These are phyloP conservation scores for Tirmania nivea DNA, from an alignment of 495 filamentous ascomycete genomes.

Conservation along the genomic window DNA sequence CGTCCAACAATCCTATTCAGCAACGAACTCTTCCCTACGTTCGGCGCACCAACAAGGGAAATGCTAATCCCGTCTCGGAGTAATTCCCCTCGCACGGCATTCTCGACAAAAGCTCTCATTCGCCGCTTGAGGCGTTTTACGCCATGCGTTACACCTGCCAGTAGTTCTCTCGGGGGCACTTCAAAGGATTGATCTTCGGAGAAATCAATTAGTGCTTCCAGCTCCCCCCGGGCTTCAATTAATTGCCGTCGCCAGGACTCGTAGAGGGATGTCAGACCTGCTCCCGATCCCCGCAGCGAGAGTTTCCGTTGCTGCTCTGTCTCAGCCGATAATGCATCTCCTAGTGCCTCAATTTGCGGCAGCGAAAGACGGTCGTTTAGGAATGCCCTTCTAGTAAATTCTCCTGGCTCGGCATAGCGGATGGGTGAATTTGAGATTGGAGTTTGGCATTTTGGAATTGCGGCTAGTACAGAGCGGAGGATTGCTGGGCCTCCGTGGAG, in stretches of 20 bases:
- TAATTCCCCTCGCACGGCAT: conserved; percentile 65
- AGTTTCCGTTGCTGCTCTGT: conserved; percentile 85
- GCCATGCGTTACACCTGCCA: conserved; percentile 41
- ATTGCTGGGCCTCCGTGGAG: conserved; percentile 83
- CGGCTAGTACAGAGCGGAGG: conserved; percentile 59
- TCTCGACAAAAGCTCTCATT: conserved; percentile 45
- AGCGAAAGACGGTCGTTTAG: conserved; percentile 66
- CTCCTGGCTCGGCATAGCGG: conserved; percentile 82
- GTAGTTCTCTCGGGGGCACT: conserved; percentile 52
- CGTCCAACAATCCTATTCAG: conserved; percentile 80
- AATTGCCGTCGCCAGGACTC: conserved; percentile 62
- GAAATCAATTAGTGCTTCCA: conserved; percentile 93
- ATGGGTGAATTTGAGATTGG: conserved; percentile 22
- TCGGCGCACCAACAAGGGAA: conserved; percentile 72
- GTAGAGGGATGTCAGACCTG: conserved; percentile 52
- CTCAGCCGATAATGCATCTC: conserved; percentile 63
- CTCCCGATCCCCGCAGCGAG: conserved; percentile 42
- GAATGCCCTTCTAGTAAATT: conserved; percentile 88
- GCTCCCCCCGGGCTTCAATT: conserved; percentile 63
- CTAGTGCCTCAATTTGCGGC: conserved; percentile 81
- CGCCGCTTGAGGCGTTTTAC: conserved; percentile 36
- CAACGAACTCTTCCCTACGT: conserved; percentile 85
- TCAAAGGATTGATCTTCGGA: conserved; percentile 95
- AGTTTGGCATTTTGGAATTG: conserved; percentile 34
- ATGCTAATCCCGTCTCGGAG: conserved; percentile 69